Percentiles rank a stretch among this genome's conserved stretches.
These are phyloP conservation scores for Carallia brachiata DNA, from an alignment of 345 rosid genomes.

Conservation along the genomic window DNA sequence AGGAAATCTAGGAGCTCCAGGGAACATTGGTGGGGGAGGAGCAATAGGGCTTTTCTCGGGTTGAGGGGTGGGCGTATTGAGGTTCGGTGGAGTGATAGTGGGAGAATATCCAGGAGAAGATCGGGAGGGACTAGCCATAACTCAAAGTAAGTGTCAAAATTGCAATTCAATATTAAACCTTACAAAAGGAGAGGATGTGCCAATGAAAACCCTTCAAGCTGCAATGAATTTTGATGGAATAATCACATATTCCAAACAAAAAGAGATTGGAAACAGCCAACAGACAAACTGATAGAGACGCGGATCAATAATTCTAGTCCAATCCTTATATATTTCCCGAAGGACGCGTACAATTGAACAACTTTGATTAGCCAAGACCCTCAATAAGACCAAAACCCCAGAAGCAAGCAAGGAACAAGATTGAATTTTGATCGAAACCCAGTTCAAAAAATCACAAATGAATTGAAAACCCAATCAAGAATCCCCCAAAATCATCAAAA, in stretches of 20 bases:
- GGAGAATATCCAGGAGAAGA: slow-evolving; percentile 50
- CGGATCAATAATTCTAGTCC: slow-evolving; percentile 3
- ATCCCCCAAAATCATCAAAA: slow-evolving; percentile 19
- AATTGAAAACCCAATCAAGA: slow-evolving; percentile 24
- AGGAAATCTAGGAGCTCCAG: slow-evolving; percentile 64
- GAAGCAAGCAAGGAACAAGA: slow-evolving; percentile 17
- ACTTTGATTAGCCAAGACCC: slow-evolving; percentile 10
- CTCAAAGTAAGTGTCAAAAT: slow-evolving; percentile 19
- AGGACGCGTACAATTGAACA: background rate
- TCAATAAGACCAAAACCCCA: slow-evolving; percentile 22
- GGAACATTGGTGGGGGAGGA: slow-evolving; percentile 43
- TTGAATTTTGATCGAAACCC: slow-evolving; percentile 34
- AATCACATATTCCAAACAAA: slow-evolving; percentile 5
- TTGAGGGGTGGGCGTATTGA: slow-evolving; percentile 40
- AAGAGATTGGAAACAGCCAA: background rate
- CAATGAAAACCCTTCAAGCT: slow-evolving; percentile 9
- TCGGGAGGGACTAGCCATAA: slow-evolving; percentile 68
- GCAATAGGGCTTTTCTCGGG: slow-evolving; percentile 41
- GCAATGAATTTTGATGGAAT: slow-evolving; percentile 13
- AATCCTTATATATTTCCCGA: background rate
- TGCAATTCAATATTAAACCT: slow-evolving; percentile 15
- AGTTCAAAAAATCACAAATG: slow-evolving; percentile 24
- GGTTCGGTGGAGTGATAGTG: slow-evolving; percentile 35
- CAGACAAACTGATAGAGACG: background rate
- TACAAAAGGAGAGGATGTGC: slow-evolving; percentile 12